A percentile compares a stretch with the other conserved stretches of the same genome.
phyloP scores from a whole-genome alignment of 1,139 yeast species.

The Kodamaea alishanica region DNA sequence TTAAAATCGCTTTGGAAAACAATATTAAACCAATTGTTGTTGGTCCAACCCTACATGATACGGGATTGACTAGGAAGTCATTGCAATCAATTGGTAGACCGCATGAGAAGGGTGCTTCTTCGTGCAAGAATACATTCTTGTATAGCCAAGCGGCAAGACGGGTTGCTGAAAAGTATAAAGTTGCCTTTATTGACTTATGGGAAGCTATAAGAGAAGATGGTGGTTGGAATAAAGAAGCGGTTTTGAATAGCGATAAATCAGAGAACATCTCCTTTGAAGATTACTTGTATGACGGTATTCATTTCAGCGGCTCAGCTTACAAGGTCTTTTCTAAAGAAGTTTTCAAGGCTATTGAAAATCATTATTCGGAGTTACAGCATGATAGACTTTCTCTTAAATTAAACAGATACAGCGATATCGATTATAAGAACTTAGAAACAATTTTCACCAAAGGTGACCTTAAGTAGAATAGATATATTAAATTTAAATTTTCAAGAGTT shows the following conservation, averaged over 20 bases:
- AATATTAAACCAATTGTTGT: conserved; percentile 52
- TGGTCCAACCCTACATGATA: conserved; percentile 62
- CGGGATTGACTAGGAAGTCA: conserved; percentile 7
- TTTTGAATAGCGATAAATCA: conserved; percentile 5
- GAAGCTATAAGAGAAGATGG: conserved; percentile 33
- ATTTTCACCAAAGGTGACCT: no score
- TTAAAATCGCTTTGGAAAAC: conserved; percentile 31
- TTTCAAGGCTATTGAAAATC: conserved; percentile 29
- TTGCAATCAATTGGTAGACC: neutral
- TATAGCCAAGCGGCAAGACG: conserved; percentile 50
- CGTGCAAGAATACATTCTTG: neutral
- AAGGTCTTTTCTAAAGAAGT: conserved; percentile 45
- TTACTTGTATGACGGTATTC: conserved; percentile 58
- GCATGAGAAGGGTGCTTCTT: no score
- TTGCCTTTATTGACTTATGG: conserved; percentile 57
- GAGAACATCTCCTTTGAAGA: conserved; percentile 1
- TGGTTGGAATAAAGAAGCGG: conserved; percentile 15
- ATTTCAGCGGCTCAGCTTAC: conserved; percentile 62
- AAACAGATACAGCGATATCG: conserved; percentile 22
- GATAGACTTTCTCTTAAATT: conserved; percentile 30
- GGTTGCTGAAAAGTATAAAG: conserved; percentile 41
- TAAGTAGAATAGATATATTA: no score
- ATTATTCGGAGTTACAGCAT: conserved; percentile 49
- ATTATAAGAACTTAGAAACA: conserved; percentile 3
- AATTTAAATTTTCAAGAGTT: no score